Percentiles rank a stretch among this genome's conserved stretches.
Conservation (phyloP, 768 basidiomycete species). For the Pseudohyphozyma bogoriensis region DNA sequence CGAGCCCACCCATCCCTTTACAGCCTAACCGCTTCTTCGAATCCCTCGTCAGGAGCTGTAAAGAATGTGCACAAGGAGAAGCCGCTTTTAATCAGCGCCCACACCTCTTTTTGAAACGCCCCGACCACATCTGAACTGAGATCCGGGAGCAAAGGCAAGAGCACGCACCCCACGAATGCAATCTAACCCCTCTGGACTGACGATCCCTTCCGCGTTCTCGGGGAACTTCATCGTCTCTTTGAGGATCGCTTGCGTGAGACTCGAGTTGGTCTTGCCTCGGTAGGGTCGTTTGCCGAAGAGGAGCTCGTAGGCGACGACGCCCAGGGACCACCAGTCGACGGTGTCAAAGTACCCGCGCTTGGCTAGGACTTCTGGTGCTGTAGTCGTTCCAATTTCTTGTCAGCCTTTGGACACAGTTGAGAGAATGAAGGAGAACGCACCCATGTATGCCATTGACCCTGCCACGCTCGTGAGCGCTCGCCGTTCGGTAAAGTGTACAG, state of each 20-base stretch:
- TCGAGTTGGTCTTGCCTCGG: slow-evolving; percentile 83
- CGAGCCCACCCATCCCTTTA: slow-evolving; percentile 60
- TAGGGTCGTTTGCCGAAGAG: slow-evolving; percentile 74
- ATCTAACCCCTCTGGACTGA: slow-evolving; percentile 60
- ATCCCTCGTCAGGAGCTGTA: slow-evolving; percentile 78
- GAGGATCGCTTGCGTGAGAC: slow-evolving; percentile 82
- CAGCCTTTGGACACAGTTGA: too few species aligned
- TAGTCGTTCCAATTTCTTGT: too few species aligned
- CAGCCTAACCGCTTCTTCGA: slow-evolving; percentile 69
- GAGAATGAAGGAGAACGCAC: slow-evolving; percentile 36
- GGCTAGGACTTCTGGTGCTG: slow-evolving; percentile 77
- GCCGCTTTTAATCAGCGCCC: too few species aligned
- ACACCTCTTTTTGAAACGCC: background rate
- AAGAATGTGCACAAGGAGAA: too few species aligned
- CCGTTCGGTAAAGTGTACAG: slow-evolving; percentile 88
- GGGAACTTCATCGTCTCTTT: slow-evolving; percentile 82
- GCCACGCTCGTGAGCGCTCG: slow-evolving; percentile 85
- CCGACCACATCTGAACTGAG: background rate
- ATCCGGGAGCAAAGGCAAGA: background rate
- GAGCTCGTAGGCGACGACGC: slow-evolving; percentile 90
- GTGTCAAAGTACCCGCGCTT: slow-evolving; percentile 90
- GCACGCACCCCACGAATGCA: slow-evolving; percentile 65
- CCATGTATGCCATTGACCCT: slow-evolving; percentile 99
- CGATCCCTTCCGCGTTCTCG: slow-evolving; percentile 71
- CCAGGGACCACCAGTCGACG: slow-evolving; percentile 94